phyloP scores from a whole-genome alignment of 1,139 yeast genomes.

The Debaryomycetaceae sp. region DNA sequence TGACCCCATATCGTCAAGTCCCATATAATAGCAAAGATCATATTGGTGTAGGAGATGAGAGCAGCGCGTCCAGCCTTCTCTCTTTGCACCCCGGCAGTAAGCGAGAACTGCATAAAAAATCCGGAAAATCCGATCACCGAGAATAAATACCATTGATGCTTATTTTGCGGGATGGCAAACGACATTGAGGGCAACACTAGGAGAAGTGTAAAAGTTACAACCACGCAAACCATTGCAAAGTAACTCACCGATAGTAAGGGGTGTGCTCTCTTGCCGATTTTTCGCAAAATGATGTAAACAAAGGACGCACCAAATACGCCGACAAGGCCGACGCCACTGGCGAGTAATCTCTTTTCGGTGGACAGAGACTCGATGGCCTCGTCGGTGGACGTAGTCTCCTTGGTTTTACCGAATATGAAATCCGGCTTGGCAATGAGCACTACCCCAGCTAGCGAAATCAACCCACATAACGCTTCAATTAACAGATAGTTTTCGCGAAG shows the following conservation, averaged over 20 bases:
- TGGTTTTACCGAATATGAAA: conserved; percentile 54
- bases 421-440: conserved; percentile 76
- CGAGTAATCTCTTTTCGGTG: conserved; percentile 43
- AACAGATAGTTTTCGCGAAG: conserved; percentile 65
- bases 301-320: conserved; percentile 71
- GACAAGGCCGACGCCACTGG: conserved; percentile 59
- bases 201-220: conserved; percentile 55
- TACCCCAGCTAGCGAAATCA: conserved; percentile 71
- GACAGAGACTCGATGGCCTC: conserved; percentile 37
- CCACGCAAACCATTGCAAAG: conserved; percentile 58
- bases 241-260: conserved; percentile 76
- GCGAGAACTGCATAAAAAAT: conserved; percentile 70
- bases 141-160: conserved; percentile 63
- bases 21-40: conserved; percentile 77
- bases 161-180: conserved; percentile 57
- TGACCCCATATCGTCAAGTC: conserved; percentile 71
- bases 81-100: conserved; percentile 81
- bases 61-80: conserved; percentile 79
- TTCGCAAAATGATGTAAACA: conserved; percentile 69
- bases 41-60: conserved; percentile 68
- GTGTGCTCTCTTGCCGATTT: conserved; percentile 74
- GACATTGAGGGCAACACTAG: conserved; percentile 52
- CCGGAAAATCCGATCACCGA: conserved; percentile 68
- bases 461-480: conserved; percentile 65
- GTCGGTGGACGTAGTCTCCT: conserved; percentile 21